A percentile compares a stretch with the other conserved stretches of the same genome.
Evolutionary conservation across 1,284 basidiomycete species (phyloP).

Genomic region (Ustilago shanxiensis): DNA sequence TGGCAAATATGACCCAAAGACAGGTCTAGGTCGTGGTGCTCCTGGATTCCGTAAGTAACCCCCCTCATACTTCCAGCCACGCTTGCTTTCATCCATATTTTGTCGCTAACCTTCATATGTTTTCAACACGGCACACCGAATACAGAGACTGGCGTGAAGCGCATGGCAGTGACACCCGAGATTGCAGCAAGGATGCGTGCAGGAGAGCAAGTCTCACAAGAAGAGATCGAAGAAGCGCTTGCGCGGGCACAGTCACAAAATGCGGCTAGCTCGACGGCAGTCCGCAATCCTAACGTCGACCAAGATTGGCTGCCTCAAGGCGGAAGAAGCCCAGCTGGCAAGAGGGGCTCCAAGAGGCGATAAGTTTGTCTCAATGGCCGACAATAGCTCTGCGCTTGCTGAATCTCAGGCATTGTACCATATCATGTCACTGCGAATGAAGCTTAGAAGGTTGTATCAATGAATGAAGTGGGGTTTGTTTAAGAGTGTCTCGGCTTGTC

Average conservation of each 20-base stretch:
- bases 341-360: constrained; percentile 38
- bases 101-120: neutral
- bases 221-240: constrained; percentile 60
- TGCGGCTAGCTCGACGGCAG: constrained; percentile 24
- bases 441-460: neutral
- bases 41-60: constrained; percentile 59
- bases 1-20: constrained; percentile 63
- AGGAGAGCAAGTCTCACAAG: constrained; percentile 61
- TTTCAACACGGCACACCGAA: too few relatives aligned
- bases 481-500: constrained; percentile 63
- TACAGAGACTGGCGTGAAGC: constrained; percentile 60
- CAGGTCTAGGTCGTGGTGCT: constrained; percentile 63
- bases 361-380: neutral
- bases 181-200: constrained; percentile 64
- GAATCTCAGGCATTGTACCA: constrained; percentile 4
- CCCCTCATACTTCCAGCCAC: neutral
- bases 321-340: constrained; percentile 35
- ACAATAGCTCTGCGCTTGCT: neutral
- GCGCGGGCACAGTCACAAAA: constrained; percentile 41
- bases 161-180: constrained; percentile 61
- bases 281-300: constrained; percentile 53
- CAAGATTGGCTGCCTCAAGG: constrained; percentile 53
- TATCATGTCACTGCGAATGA: neutral
- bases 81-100: neutral
- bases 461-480: neutral